Base-by-base conservation (phyloP, 2,329 filamentous ascomycete genomes). In the Colletotrichum cereale region DNA sequence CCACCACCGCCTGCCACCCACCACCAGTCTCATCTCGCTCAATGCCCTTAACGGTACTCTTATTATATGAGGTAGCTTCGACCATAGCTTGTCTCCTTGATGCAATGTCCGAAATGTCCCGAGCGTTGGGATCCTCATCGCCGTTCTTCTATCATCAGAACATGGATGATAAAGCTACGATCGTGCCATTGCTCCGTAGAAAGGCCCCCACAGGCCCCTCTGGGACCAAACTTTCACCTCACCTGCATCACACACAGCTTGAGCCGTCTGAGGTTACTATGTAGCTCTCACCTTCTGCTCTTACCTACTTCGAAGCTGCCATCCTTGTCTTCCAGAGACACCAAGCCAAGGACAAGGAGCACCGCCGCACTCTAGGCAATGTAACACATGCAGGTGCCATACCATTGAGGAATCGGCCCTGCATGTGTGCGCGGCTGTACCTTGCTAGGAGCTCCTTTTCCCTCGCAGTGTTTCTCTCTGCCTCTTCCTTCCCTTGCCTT, bases 361-460 rank as follows among this genome's bases (percentile, higher is more conserved):
- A 71, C 64, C 40, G 63, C 67, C 67, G 67, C 67, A 38, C 50
- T 64, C 52, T 29, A 36, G 42, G 52, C 50, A 62, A 67, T 53
- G 48, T 57, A 7, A 40, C 40, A 38, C 67, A 66, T 71, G 63
- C 67, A 57, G 48, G 44, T 48, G 63, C 68, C 38, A 67, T 67
- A 48, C 56, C 42, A 56, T 42, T 31, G 7, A 53, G 66, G 24
- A 56, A 62, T 62, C 31, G n/a, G n/a, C 47, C 16, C 44, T 50
- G n/a, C 26, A 42, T 24, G 18, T 24, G 26, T 14, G 40, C 11
- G 36, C 56, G 38, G 26, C 31, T 42, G 66, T 64, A 44, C 48
- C 67, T 57, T 62, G 26, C 67, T 61, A 40, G 31, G 66, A 57
- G 40, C 50, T 48, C 65, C 47, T 34, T 60, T 47, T 29, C 38